phyloP scores from a whole-genome alignment of 2,329 filamentous ascomycete genomes.

The Teratosphaeria gauchensis region DNA sequence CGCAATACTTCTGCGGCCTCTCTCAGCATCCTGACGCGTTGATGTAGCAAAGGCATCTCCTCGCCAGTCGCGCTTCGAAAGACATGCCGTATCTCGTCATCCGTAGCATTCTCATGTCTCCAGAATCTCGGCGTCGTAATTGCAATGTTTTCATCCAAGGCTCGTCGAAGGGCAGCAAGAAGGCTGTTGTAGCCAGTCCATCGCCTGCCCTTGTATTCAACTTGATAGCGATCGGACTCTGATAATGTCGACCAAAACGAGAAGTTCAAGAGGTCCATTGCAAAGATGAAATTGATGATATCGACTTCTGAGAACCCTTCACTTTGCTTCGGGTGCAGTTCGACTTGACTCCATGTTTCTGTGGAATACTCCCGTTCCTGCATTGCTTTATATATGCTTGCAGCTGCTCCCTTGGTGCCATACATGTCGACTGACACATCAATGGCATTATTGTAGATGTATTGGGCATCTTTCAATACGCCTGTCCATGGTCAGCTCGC shows the following conservation, averaged over 20 bases:
- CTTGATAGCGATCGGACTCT: constrained; percentile 65
- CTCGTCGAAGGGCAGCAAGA: constrained; percentile 76
- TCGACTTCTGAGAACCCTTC: constrained; percentile 23
- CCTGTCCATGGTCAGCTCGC: constrained; percentile 35
- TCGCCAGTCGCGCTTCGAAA: constrained; percentile 83
- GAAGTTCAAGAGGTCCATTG: constrained; percentile 94
- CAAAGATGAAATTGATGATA: constrained; percentile 79
- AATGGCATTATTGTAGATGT: constrained; percentile 83
- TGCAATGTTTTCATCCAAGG: constrained; percentile 80
- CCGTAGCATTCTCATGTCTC: constrained; percentile 50
- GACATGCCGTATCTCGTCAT: constrained; percentile 63
- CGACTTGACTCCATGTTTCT: constrained; percentile 76
- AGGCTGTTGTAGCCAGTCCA: constrained; percentile 97
- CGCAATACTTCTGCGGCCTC: constrained; percentile 69
- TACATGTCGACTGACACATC: constrained; percentile 83
- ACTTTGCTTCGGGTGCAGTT: constrained; percentile 66
- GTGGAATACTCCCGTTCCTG: constrained; percentile 73
- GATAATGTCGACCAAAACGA: constrained; percentile 76
- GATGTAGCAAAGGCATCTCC: constrained; percentile 71
- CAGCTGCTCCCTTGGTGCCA: constrained; percentile 72
- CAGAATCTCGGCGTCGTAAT: constrained; percentile 86
- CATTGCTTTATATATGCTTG: constrained; percentile 72
- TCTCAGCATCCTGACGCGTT: constrained; percentile 68
- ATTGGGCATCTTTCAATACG: constrained; percentile 72
- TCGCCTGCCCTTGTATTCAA: constrained; percentile 67